These are phyloP conservation scores for Arthroderma sp. DNA, from an alignment of 2,329 filamentous ascomycete species.

Conservation along the genomic window DNA sequence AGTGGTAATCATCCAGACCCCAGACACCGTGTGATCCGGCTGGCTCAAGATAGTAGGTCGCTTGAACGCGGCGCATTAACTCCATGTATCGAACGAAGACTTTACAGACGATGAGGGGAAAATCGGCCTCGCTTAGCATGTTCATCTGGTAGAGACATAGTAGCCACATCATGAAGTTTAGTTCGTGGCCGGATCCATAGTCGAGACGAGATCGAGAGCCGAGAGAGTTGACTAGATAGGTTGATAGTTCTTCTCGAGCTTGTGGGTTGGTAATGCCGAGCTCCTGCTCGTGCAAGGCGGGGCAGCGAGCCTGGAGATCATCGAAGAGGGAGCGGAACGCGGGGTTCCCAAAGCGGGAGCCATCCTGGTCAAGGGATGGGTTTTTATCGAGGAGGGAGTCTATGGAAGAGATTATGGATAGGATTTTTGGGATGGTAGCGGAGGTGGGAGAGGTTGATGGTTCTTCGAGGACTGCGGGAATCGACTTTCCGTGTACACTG, in stretches of 20 bases:
- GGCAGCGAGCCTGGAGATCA: conserved; percentile 27
- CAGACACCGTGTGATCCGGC: conserved; percentile 95
- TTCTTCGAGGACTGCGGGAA: conserved; percentile 47
- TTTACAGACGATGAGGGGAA: conserved; percentile 58
- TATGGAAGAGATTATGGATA: conserved; percentile 57
- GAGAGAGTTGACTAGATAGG: conserved; percentile 72
- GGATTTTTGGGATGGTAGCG: conserved; percentile 47
- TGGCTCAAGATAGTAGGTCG: conserved; percentile 90
- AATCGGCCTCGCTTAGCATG: conserved; percentile 51
- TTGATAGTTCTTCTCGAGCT: conserved; percentile 57
- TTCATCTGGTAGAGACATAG: conserved; percentile 78
- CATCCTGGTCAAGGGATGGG: conserved; percentile 73
- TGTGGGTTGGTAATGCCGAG: conserved; percentile 24
- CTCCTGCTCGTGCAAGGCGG: conserved; percentile 29
- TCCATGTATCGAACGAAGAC: conserved; percentile 72
- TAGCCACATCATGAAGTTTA: conserved; percentile 95
- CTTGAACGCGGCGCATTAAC: conserved; percentile 79
- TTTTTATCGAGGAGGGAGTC: conserved; percentile 53
- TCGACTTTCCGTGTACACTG: conserved; percentile 56
- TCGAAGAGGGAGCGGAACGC: conserved; percentile 71
- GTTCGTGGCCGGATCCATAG: conserved; percentile 92
- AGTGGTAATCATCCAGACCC: conserved; percentile 96
- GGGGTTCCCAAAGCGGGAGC: conserved; percentile 89
- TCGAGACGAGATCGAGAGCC: conserved; percentile 81
- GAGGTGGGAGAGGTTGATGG: conserved; percentile 37